These are phyloP conservation scores for Colletotrichum liaoningense DNA, from an alignment of 2,329 filamentous ascomycete genomes.

Conservation along the genomic window DNA sequence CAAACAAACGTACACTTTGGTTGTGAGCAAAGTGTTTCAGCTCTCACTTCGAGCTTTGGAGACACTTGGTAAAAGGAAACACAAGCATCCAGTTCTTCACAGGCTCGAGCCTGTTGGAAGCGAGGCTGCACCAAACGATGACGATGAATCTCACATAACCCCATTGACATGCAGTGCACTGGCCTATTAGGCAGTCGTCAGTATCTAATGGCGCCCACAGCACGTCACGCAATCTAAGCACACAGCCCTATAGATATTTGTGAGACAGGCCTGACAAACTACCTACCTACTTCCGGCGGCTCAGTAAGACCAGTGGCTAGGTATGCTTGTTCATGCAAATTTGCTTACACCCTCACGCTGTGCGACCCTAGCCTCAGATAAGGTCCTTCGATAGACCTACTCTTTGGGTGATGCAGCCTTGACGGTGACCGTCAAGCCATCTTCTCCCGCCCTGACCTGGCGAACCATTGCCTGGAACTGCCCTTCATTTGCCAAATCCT, in stretches of 20 bases:
- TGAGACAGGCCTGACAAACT: background rate
- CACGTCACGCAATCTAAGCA: background rate
- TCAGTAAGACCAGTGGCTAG: background rate
- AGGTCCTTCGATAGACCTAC: background rate
- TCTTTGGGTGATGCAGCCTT: background rate
- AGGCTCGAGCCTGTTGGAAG: background rate
- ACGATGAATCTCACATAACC: background rate
- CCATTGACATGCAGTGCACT: too few relatives aligned
- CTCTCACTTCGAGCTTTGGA: background rate
- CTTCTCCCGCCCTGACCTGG: background rate
- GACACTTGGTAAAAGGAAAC: background rate
- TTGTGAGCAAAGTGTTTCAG: background rate
- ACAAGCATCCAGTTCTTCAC: too few relatives aligned
- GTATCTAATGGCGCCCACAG: background rate
- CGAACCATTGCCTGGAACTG: slow-evolving; percentile 5
- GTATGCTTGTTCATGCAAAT: background rate
- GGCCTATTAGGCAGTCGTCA: too few relatives aligned
- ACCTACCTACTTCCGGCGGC: too few relatives aligned
- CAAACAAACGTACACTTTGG: background rate
- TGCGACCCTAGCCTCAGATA: background rate
- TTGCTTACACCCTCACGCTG: background rate
- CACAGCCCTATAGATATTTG: background rate
- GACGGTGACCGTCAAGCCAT: background rate
- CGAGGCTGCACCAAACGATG: background rate
- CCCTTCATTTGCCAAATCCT: slow-evolving; percentile 46